A percentile compares a stretch with the other conserved stretches of the same genome.
Evolutionary conservation across 2,329 filamentous ascomycete genomes (phyloP).

Genomic region (Colletotrichum nymphaeae): DNA sequence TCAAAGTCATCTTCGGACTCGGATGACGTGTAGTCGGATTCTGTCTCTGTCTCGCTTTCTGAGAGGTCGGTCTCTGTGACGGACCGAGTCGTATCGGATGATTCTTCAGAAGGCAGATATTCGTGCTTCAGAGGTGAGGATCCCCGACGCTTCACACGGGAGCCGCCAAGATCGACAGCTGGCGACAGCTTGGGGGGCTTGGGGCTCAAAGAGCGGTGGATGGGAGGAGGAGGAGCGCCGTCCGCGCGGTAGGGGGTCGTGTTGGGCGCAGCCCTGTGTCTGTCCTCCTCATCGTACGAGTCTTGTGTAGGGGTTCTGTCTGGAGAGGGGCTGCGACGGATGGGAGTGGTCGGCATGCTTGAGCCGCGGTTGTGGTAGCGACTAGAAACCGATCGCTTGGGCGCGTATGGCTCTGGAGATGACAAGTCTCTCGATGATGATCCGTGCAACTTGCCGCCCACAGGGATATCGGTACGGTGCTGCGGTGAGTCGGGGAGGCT

Average conservation of each 20-base stretch:
- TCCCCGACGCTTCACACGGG: conserved; percentile 73
- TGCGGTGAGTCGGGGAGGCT: conserved; percentile 36
- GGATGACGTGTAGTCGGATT: conserved; percentile 64
- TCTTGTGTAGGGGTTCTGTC: conserved; percentile 53
- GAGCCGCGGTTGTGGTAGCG: conserved; percentile 46
- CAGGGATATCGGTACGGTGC: conserved; percentile 30
- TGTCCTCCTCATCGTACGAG: conserved; percentile 48
- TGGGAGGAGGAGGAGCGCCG: conserved; percentile 66
- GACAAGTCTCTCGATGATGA: conserved; percentile 20
- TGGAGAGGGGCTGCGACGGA: conserved; percentile 41
- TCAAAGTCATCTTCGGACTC: conserved; percentile 67
- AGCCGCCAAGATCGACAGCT: conserved; percentile 59
- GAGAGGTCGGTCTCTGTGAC: conserved; percentile 52
- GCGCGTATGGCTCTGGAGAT: conserved; percentile 40
- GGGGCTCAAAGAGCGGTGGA: conserved; percentile 59
- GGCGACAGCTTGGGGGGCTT: conserved; percentile 52
- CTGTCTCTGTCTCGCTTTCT: conserved; percentile 39
- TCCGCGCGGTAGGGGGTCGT: conserved; percentile 59
- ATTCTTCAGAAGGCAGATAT: conserved; percentile 85
- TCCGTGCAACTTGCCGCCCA: conserved; percentile 28
- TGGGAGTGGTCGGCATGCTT: conserved; percentile 45
- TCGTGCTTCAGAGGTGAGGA: conserved; percentile 98
- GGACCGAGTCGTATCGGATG: conserved; percentile 71
- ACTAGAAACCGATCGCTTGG: conserved; percentile 48
- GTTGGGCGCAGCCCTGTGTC: conserved; percentile 48